Percentiles rank a stretch among this genome's conserved stretches.
phyloP scores from a whole-genome alignment of 768 basidiomycete species.

The Coprinellus aureogranulatus region DNA sequence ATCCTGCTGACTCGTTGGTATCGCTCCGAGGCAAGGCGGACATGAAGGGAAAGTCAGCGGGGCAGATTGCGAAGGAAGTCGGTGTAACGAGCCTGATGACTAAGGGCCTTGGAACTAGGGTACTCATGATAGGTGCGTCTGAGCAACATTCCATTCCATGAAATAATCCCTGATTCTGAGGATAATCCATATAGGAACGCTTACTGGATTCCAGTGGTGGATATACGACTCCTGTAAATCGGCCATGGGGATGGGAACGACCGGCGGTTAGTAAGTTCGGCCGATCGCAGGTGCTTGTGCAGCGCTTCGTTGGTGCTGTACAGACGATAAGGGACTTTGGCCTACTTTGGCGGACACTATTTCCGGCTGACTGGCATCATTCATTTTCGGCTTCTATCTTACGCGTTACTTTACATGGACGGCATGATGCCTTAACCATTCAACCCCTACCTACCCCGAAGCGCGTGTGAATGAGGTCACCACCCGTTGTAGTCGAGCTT shows the following conservation, averaged over 20 bases:
- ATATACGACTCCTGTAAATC: conserved; percentile 33
- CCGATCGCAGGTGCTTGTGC: too few species aligned
- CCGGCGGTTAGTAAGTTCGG: conserved; percentile 32
- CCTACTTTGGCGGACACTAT: too few species aligned
- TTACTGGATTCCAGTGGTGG: conserved; percentile 89
- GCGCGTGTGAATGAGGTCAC: too few species aligned
- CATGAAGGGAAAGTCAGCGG: conserved; percentile 79
- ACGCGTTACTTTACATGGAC: too few species aligned
- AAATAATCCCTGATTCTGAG: neutral
- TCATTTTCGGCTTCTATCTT: too few species aligned
- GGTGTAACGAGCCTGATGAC: conserved; percentile 65
- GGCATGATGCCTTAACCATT: too few species aligned
- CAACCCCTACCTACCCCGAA: too few species aligned
- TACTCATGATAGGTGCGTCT: conserved; percentile 78
- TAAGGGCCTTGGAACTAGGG: conserved; percentile 84
- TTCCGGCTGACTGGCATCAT: too few species aligned
- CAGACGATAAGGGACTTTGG: too few species aligned
- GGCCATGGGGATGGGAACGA: too few species aligned
- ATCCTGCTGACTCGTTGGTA: conserved; percentile 91
- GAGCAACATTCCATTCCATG: conserved; percentile 19
- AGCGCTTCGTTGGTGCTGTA: too few species aligned
- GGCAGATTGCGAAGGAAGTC: conserved; percentile 68
- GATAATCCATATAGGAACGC: conserved; percentile 28
- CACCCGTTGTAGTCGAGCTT: too few species aligned
- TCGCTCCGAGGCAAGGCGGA: conserved; percentile 88